Evolutionary conservation across 1,284 basidiomycete genomes (phyloP).

Genomic region (Acaromyces ingoldii): DNA sequence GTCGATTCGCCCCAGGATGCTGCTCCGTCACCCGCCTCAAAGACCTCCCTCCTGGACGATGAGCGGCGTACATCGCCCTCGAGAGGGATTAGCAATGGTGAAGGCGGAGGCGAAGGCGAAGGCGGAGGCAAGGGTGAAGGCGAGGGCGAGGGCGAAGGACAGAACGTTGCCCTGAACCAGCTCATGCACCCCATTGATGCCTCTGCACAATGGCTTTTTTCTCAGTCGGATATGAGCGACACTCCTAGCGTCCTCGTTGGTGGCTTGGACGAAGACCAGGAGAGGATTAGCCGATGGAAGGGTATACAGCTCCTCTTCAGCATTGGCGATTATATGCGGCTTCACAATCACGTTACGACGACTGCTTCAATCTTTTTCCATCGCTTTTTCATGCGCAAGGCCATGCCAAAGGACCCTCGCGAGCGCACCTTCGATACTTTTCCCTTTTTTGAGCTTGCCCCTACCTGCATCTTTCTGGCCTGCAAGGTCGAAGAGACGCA

Average conservation of each 20-base stretch:
- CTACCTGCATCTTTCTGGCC: constrained; percentile 81
- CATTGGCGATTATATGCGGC: constrained; percentile 41
- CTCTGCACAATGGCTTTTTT: constrained; percentile 31
- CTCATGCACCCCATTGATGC: too few species aligned
- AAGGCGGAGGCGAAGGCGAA: too few species aligned
- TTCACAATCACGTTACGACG: constrained; percentile 40
- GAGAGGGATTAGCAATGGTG: too few species aligned
- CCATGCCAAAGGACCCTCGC: constrained; percentile 59
- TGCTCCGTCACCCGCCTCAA: too few species aligned
- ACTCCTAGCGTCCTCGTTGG: constrained; percentile 28
- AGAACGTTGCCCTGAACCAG: too few species aligned
- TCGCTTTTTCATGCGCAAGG: constrained; percentile 86
- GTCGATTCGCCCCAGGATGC: too few species aligned
- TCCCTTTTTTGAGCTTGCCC: constrained; percentile 70
- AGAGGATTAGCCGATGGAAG: constrained; percentile 36
- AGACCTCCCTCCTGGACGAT: too few species aligned
- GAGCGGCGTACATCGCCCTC: too few species aligned
- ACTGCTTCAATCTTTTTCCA: constrained; percentile 80
- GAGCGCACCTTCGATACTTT: constrained; percentile 3
- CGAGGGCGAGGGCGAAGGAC: too few species aligned
- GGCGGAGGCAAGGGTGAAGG: too few species aligned
- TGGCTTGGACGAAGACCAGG: constrained; percentile 20
- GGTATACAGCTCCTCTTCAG: constrained; percentile 38
- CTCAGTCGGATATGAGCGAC: constrained; percentile 19
- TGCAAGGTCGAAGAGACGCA: constrained; percentile 87